Base-by-base conservation (phyloP, 192 early-diverging fungal genomes). In the Chytriomyces sp. region DNA sequence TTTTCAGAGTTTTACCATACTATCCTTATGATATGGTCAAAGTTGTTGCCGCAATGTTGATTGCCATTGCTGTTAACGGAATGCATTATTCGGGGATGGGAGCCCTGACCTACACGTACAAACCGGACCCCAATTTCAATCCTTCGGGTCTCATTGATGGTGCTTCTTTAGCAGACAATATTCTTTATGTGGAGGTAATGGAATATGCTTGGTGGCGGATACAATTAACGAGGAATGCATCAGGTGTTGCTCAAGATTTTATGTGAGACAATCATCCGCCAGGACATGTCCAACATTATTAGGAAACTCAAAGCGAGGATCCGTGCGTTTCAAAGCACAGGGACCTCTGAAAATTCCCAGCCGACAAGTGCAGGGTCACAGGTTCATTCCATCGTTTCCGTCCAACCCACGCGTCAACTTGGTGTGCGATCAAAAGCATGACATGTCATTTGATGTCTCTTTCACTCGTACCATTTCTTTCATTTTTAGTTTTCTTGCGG, bases 51-150 rank as follows among this genome's bases (percentile, higher is more conserved):
- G 37, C 63, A 1, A 22, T 65, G 8, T 49, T 65, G 28, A 65
- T 65, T 49, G 63, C 63, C 0, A 26, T 65, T 2, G 63, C 63
- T 25, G 63, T 65, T 19, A 65, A 44, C 38, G 63, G 63, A 6
- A 65, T 65, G 63, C 63, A 65, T 52, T 65, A 49, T 52, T 49
- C 63, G 14, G 63, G 63, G 6, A 65, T 65, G 63, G 63, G 39
- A 25, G 39, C 63, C 3, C 22, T 65, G 22, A 17, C 6, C 7
- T 65, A 28, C 41, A 10, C 30, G 22, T 65, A 65, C 10, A 17
- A 6, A 31, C 49, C 49, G 19, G 38, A 49, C 39, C 63, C 63
- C 28, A 17, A 19, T 33, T 65, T 65, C 34, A 31, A 4, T 8
- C 8, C 63, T 3, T n/a, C 37, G 25, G 39, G 25, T 12, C 34